These are phyloP conservation scores for Ophiostoma fasciatum DNA, from an alignment of 2,329 filamentous ascomycete genomes.

Conservation along the genomic window DNA sequence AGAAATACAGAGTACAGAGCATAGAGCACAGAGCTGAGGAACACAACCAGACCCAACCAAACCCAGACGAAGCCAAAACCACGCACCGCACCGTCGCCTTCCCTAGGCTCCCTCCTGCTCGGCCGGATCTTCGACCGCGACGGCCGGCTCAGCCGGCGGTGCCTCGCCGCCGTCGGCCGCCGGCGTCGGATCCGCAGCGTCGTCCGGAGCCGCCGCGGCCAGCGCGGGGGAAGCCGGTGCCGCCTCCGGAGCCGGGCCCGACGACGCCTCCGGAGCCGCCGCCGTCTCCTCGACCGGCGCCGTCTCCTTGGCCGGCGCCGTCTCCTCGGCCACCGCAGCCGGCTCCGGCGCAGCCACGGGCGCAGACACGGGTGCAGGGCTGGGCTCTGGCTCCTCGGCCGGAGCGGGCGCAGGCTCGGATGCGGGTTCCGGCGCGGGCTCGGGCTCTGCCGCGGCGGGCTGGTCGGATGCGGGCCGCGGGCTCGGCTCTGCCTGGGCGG, in stretches of 20 bases:
- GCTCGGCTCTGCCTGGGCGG: neutral
- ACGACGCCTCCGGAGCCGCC: neutral
- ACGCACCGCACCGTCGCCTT: no score
- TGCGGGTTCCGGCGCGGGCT: neutral
- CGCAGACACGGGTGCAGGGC: neutral
- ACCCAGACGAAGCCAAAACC: no score
- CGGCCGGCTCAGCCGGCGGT: no score
- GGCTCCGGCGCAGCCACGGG: neutral
- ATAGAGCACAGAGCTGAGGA: no score
- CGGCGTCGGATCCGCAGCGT: neutral
- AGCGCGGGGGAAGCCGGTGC: neutral
- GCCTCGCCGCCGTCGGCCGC: no score
- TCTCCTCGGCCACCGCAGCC: neutral
- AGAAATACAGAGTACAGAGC: no score
- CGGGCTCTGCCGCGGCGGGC: neutral
- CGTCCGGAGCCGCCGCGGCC: no score
- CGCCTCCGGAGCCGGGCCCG: neutral
- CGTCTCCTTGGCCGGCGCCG: neutral
- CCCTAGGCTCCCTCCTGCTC: no score
- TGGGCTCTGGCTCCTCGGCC: neutral
- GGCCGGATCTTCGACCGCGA: no score
- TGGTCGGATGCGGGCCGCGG: neutral
- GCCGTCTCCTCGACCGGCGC: neutral
- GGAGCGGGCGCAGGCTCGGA: neutral
- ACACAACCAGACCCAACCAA: no score